phyloP scores from a whole-genome alignment of 2,329 filamentous ascomycete genomes.

The Pyrenophora seminiperda region DNA sequence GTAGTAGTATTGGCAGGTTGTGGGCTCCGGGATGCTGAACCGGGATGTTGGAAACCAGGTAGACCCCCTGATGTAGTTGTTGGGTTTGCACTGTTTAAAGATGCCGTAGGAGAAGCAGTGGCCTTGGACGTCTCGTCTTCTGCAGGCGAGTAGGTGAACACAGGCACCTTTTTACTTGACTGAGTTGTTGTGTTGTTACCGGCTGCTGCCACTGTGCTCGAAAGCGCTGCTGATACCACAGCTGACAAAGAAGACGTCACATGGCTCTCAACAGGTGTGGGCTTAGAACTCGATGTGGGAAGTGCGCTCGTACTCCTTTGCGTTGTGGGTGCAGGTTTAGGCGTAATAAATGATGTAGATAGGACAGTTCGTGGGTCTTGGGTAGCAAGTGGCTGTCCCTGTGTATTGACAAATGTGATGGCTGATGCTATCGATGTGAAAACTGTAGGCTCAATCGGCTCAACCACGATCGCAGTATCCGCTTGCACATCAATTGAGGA shows the following conservation, averaged over 20 bases:
- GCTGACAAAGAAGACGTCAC: slow-evolving; percentile 3
- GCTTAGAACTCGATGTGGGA: slow-evolving; percentile 9
- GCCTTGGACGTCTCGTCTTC: slow-evolving; percentile 19
- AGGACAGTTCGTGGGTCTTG: slow-evolving; percentile 34
- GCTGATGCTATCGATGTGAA: slow-evolving; percentile 34
- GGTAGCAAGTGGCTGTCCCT: slow-evolving; percentile 41
- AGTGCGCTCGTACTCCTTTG: slow-evolving; percentile 19
- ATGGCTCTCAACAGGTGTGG: slow-evolving; percentile 16
- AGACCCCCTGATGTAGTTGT: slow-evolving; percentile 23
- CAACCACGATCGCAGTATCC: slow-evolving; percentile 42
- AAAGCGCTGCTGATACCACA: slow-evolving; percentile 2
- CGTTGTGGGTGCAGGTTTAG: slow-evolving; percentile 22
- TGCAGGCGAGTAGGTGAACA: slow-evolving; percentile 35
- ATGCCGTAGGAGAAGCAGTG: slow-evolving; percentile 11
- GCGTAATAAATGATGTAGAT: slow-evolving; percentile 40
- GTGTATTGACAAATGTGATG: slow-evolving; percentile 41
- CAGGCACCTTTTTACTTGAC: slow-evolving; percentile 21
- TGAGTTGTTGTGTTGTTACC: slow-evolving; percentile 22
- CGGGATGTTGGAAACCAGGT: slow-evolving; percentile 29
- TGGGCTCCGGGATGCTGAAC: slow-evolving; percentile 9
- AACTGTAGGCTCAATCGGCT: slow-evolving; percentile 39
- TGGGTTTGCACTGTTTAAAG: slow-evolving; percentile 9
- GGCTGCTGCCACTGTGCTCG: slow-evolving; percentile 20
- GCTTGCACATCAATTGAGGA: slow-evolving; percentile 29
- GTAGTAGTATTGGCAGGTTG: slow-evolving; percentile 1